phyloP scores from a whole-genome alignment of 768 basidiomycete genomes.

The Psilocybe sp. region DNA sequence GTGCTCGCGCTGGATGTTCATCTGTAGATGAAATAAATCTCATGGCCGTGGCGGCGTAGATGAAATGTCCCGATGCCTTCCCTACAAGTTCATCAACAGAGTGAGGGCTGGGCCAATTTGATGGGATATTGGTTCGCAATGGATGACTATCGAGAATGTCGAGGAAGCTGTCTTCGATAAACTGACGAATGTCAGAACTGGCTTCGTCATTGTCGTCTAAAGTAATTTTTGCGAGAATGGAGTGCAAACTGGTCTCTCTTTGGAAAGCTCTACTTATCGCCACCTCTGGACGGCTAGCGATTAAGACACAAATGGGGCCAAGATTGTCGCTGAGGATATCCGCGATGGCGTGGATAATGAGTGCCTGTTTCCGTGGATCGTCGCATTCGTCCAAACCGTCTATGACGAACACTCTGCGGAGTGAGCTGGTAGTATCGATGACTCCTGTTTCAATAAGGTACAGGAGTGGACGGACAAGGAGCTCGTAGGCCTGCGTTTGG shows the following conservation, averaged over 20 bases:
- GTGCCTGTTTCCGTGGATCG: neutral
- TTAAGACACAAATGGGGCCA: neutral
- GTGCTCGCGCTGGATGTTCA: neutral
- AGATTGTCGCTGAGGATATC: neutral
- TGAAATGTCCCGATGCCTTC: neutral
- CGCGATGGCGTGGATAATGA: neutral
- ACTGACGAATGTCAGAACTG: neutral
- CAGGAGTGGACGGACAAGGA: no score
- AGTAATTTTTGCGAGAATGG: no score
- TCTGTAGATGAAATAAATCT: neutral
- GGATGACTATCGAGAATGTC: neutral
- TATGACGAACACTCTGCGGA: conserved; percentile 5
- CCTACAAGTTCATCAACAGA: neutral
- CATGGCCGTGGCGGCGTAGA: neutral
- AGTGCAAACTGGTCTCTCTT: neutral
- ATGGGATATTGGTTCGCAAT: neutral
- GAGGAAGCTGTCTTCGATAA: neutral
- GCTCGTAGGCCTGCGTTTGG: no score
- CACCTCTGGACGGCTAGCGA: no score
- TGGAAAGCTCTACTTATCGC: neutral
- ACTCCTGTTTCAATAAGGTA: no score
- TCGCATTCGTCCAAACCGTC: conserved; percentile 22
- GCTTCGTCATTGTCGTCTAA: neutral
- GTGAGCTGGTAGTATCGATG: no score
- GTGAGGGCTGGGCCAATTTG: neutral